phyloP scores from a whole-genome alignment of 352 stramenopile species.

The Thraustochytrium striatum region DNA sequence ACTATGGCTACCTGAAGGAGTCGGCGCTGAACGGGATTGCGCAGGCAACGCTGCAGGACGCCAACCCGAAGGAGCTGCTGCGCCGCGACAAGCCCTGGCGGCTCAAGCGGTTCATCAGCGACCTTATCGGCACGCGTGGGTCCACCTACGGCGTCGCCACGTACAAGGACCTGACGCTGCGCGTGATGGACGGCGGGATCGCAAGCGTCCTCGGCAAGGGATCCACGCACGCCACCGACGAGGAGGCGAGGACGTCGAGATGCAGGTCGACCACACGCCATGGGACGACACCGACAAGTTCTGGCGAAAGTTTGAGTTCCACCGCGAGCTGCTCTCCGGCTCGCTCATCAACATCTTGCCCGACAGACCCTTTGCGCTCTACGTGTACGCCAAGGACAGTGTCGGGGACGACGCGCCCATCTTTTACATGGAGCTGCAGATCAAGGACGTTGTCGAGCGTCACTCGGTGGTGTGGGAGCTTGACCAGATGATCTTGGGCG shows the following conservation, averaged over 20 bases:
- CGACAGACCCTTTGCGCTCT: slow-evolving; percentile 28
- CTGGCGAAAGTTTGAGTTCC: neutral
- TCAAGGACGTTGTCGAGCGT: slow-evolving; percentile 9
- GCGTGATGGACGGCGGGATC: slow-evolving; percentile 11
- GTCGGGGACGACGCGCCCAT: slow-evolving; percentile 32
- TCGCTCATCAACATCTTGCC: slow-evolving; percentile 29
- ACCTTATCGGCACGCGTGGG: neutral
- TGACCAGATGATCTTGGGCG: slow-evolving; percentile 1
- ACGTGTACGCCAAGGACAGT: slow-evolving; percentile 20
- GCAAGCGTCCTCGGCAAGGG: neutral
- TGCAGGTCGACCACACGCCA: neutral
- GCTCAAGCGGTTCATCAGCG: slow-evolving; percentile 3
- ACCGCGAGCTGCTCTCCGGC: neutral
- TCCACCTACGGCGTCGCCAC: neutral
- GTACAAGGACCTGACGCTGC: slow-evolving; percentile 4
- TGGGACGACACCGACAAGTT: neutral
- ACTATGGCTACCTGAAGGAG: slow-evolving; percentile 19
- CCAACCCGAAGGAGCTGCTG: slow-evolving; percentile 9
- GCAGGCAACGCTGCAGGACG: neutral
- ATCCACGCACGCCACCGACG: neutral
- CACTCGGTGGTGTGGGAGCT: slow-evolving; percentile 38
- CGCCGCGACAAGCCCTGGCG: slow-evolving; percentile 1
- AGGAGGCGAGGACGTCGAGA: neutral
- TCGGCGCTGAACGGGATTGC: slow-evolving; percentile 3
- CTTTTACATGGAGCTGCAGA: slow-evolving; percentile 44